Base-by-base conservation (phyloP, 305 asterid genomes). In the Ajuga reptans region DNA sequence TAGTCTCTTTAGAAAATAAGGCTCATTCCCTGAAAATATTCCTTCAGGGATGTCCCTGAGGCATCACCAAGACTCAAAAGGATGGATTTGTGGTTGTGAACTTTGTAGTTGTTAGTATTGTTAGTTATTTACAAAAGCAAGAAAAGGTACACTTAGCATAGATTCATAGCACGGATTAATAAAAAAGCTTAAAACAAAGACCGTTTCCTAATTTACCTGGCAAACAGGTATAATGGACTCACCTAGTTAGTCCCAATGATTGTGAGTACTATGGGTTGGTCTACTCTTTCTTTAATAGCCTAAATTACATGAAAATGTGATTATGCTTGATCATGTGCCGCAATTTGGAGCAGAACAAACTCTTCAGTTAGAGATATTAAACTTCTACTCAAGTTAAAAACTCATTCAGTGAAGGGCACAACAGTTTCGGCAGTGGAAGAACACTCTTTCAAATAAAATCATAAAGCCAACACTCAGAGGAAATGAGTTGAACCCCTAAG, bases 361-460 rank as follows among this genome's bases (percentile, higher is more conserved):
- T 31, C 42, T 57, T 43, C 52, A 60, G 11, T 45, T 11, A 31
- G 12, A 52, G 3, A 65, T 15, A 54, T 39, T 3, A 58, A 56
- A 58, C 14, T 14, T 36, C 21, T 17, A 69, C 49, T 33, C 41
- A 33, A 69, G 51, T 45, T 58, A 51, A 36, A 70, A 49, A 18
- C 43, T 10, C 47, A 14, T 51, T 16, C 17, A 12, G 33, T 4
- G 56, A 9, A 37, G 29, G 10, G n/a, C 49, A 65, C 75, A 46
- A 46, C 61, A 43, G 11, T 36, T 34, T 52, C 16, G 8, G 56
- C 39, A 65, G 51, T 36, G 72, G 65, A 71, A 66, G 60, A 57
- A 24, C 57, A 14, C 31, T 18, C 50, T 56, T 24, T 14, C 64
- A 68, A 60, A 72, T 57, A 51, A 58, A 51, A 15, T 49, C 36